These are phyloP conservation scores for Calcarisporium arbuscula DNA, from an alignment of 2,329 filamentous ascomycete genomes.

Conservation along the genomic window DNA sequence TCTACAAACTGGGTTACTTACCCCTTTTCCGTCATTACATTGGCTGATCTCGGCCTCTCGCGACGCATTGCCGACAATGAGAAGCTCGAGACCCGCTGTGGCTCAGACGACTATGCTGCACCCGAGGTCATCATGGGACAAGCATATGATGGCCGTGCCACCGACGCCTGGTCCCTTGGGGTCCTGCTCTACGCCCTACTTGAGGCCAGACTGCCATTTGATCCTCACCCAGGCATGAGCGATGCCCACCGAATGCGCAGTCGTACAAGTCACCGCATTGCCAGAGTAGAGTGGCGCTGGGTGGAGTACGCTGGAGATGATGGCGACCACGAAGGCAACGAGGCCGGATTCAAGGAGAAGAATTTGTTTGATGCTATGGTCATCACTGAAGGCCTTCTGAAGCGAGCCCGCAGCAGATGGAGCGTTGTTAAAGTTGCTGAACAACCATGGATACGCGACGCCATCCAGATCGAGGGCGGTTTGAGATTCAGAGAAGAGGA, in stretches of 20 bases:
- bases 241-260: conserved; percentile 72
- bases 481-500: conserved; percentile 54
- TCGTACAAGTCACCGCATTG: conserved; percentile 87
- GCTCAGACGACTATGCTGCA: conserved; percentile 93
- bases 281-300: conserved; percentile 94
- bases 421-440: conserved; percentile 65
- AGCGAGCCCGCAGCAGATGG: conserved; percentile 74
- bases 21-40: conserved; percentile 75
- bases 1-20: conserved; percentile 66
- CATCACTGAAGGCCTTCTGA: conserved; percentile 78
- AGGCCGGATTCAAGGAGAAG: conserved; percentile 52
- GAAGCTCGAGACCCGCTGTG: conserved; percentile 87
- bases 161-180: conserved; percentile 91
- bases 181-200: conserved; percentile 90
- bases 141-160: conserved; percentile 85
- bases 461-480: conserved; percentile 61
- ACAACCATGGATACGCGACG: conserved; percentile 69
- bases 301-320: conserved; percentile 76
- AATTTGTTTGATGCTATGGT: conserved; percentile 69
- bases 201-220: conserved; percentile 89
- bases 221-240: conserved; percentile 74
- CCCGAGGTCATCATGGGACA: conserved; percentile 95
- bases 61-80: conserved; percentile 79
- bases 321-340: conserved; percentile 72
- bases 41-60: conserved; percentile 88